Conservation (phyloP, 2,329 filamentous ascomycete genomes). For the Aureobasidium melanogenum region DNA sequence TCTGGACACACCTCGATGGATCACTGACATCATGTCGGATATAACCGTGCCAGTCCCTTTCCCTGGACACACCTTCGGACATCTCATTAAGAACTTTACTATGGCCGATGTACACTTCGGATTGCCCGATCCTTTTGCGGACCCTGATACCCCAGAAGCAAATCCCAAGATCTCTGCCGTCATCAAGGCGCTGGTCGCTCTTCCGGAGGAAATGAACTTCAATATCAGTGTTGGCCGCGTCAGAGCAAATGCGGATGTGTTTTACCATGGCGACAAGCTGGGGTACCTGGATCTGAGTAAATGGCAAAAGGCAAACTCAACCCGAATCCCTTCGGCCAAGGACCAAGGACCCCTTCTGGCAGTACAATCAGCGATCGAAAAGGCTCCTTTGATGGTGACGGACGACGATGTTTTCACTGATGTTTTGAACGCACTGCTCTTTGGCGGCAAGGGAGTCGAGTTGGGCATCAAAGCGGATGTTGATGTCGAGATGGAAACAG, state of each 20-base stretch:
- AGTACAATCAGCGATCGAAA: constrained; percentile 65
- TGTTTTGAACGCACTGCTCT: constrained; percentile 71
- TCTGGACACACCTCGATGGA: constrained; percentile 68
- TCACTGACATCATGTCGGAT: constrained; percentile 68
- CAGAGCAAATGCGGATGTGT: constrained; percentile 69
- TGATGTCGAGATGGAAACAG: constrained; percentile 73
- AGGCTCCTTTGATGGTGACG: constrained; percentile 76
- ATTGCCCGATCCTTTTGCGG: constrained; percentile 70
- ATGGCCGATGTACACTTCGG: constrained; percentile 78
- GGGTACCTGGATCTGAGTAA: constrained; percentile 69
- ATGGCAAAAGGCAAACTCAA: constrained; percentile 81
- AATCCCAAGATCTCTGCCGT: constrained; percentile 75
- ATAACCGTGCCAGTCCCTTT: constrained; percentile 79
- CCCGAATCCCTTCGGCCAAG: constrained; percentile 47
- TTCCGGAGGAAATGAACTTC: constrained; percentile 84
- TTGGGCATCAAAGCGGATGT: constrained; percentile 71
- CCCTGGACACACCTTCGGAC: constrained; percentile 70
- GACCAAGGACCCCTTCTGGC: constrained; percentile 54
- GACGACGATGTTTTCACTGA: constrained; percentile 70
- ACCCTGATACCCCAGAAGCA: constrained; percentile 62
- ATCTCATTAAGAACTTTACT: constrained; percentile 79
- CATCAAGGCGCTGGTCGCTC: constrained; percentile 65
- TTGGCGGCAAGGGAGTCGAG: constrained; percentile 59
- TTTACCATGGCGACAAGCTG: constrained; percentile 67
- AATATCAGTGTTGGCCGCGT: constrained; percentile 69